Evolutionary conservation across 257 asterid genomes (phyloP).

Genomic region (Anisodus acutangulus): DNA sequence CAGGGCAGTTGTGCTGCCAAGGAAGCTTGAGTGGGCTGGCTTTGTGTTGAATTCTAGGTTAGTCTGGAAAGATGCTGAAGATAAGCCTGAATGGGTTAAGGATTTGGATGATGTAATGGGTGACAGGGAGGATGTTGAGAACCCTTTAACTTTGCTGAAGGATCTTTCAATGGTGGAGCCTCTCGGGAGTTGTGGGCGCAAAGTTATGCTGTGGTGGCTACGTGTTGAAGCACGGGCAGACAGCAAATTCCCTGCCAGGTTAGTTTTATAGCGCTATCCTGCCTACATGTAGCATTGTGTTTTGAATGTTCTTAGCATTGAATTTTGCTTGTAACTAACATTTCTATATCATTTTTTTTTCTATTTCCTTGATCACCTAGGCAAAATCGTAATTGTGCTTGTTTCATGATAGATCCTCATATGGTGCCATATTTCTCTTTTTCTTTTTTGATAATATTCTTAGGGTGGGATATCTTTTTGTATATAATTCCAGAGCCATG

Average conservation of each 20-base stretch:
- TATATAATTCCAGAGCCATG: background rate
- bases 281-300: background rate
- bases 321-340: background rate
- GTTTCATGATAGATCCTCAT: slow-evolving; percentile 15
- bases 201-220: slow-evolving; percentile 92
- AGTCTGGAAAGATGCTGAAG: slow-evolving; percentile 74
- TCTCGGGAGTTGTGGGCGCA: slow-evolving; percentile 93
- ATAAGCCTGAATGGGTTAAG: slow-evolving; percentile 80
- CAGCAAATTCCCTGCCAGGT: slow-evolving; percentile 97
- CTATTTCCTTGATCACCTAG: background rate
- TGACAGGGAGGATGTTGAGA: slow-evolving; percentile 63
- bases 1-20: slow-evolving; percentile 78
- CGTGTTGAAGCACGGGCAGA: slow-evolving; percentile 98
- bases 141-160: slow-evolving; percentile 71
- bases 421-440: background rate
- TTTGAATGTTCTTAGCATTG: background rate
- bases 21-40: slow-evolving; percentile 95
- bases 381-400: background rate
- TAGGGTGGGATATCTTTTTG: background rate
- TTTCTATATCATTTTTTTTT: background rate
- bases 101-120: slow-evolving; percentile 63
- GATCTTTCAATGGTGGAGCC: slow-evolving; percentile 84
- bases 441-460: background rate
- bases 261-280: slow-evolving; percentile 37
- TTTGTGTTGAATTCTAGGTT: slow-evolving; percentile 84